Evolutionary conservation across 805 yeast genomes (phyloP), one percentile per base, ranked within the genome.

Genomic region (baker's yeast (Saccharomyces cerevisiae)): DNA sequence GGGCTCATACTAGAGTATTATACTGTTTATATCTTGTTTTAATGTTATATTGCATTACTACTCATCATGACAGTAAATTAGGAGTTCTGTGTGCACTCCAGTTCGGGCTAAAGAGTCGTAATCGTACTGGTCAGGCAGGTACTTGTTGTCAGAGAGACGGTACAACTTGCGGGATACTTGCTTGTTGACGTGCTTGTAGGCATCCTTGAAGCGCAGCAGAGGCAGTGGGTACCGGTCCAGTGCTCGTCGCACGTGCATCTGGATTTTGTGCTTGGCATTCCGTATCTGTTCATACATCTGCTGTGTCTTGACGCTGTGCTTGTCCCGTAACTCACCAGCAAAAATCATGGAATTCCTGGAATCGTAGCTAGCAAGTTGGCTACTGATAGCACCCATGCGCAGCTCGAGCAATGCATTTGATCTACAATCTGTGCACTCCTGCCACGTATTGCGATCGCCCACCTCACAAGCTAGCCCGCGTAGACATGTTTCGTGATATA

Each of bases 101-200:
- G 48, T 51, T 28, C 50, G 53, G 5, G 67, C 65, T 43, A 54
- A 57, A 21, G 17, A 5, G 41, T 59, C 61, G 32, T 61, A 63
- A 51, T 61, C 55, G 24, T 57, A 53, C 6, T 46, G 49, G 3
- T 43, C 54, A 8, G 54, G 53, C 14, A 55, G 53, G 43, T 59
- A 62, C 26, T 54, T 56, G 49, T 59, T 56, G 6, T 59, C 50
- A 8, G 71, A 68, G 10, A 67, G 62, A 21, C 69, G 69, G 64
- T 88, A 87, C 21, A 86, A 66, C 47, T 72, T 70, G 51, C 88
- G 74, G 13, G 91, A 84, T 5, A 86, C 82, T 2, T 70, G 70
- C 69, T 79, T 80, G 68, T 87, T 87, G 53, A 87, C 75, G 14
- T 66, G 67, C 2, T 89, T 84, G 64, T 83, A 88, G 51, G 73